phyloP scores from a whole-genome alignment of 768 basidiomycete species.

The Leccinum ochraceum region DNA sequence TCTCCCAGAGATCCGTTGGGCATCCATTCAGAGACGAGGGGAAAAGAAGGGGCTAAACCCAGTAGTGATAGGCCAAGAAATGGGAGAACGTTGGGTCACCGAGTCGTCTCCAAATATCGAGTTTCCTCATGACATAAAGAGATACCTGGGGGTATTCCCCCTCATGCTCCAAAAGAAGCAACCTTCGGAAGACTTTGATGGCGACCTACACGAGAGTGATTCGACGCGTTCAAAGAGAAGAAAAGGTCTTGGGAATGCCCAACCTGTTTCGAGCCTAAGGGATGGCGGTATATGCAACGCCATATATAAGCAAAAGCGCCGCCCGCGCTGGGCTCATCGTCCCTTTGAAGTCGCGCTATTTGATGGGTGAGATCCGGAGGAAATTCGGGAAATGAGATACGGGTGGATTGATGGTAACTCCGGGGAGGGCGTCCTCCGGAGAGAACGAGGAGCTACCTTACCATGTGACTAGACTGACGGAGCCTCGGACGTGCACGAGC shows the following conservation, averaged over 20 bases:
- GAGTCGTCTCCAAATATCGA: slow-evolving; percentile 18
- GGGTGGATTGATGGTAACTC: background rate
- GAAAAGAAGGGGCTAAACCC: slow-evolving; percentile 10
- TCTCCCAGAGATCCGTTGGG: slow-evolving; percentile 5
- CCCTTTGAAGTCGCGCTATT: background rate
- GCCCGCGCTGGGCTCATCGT: slow-evolving; percentile 1
- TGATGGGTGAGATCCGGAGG: slow-evolving; percentile 15
- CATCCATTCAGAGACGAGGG: slow-evolving; percentile 18
- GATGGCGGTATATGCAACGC: slow-evolving; percentile 3
- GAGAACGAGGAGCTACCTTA: too few relatives aligned
- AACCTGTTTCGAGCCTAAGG: slow-evolving; percentile 4
- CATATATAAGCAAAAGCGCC: slow-evolving; percentile 15
- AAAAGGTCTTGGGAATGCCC: background rate
- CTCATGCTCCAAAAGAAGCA: slow-evolving; percentile 1
- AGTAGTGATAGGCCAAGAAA: slow-evolving; percentile 19
- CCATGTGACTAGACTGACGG: too few relatives aligned
- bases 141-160: background rate
- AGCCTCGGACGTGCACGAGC: too few relatives aligned
- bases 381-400: slow-evolving; percentile 17
- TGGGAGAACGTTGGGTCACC: slow-evolving; percentile 19
- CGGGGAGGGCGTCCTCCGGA: too few relatives aligned
- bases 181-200: slow-evolving; percentile 13
- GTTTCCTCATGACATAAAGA: slow-evolving; percentile 13
- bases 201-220: slow-evolving; percentile 8
- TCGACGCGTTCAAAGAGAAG: background rate